These are phyloP conservation scores for Raphanus hybrid DNA, from an alignment of 441 rosid species.

Conservation along the genomic window DNA sequence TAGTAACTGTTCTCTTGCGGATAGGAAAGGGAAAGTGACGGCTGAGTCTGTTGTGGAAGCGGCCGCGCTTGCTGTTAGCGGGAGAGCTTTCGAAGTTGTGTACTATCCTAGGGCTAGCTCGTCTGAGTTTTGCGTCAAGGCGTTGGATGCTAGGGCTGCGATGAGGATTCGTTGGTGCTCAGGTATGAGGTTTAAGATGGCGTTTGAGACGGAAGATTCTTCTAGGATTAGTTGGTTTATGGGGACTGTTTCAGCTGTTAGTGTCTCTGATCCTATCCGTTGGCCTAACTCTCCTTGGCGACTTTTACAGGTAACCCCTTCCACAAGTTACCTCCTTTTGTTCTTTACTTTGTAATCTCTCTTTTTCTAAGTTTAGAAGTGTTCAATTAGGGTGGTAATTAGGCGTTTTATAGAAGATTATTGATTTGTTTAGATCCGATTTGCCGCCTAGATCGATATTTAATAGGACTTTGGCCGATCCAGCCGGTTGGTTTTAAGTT, in stretches of 20 bases:
- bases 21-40: conserved; percentile 58
- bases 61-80: conserved; percentile 65
- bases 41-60: conserved; percentile 74
- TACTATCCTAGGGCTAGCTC: conserved; percentile 87
- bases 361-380: not conserved
- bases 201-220: conserved; percentile 94
- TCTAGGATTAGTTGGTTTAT: conserved; percentile 97
- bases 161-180: conserved; percentile 86
- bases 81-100: conserved; percentile 81
- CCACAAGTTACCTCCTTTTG: not conserved
- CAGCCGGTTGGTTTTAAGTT: not conserved
- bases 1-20: conserved; percentile 40
- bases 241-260: conserved; percentile 91
- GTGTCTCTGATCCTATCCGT: conserved; percentile 73
- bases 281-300: conserved; percentile 98
- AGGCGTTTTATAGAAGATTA: not conserved
- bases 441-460: not conserved
- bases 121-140: conserved; percentile 85
- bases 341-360: not conserved
- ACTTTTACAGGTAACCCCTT: conserved; percentile 69
- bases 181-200: conserved; percentile 98
- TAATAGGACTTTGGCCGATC: not conserved
- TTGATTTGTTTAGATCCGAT: not conserved
- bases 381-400: not conserved
- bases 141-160: conserved; percentile 66